Conservation (phyloP, 805 yeast species). For the Ogataea saltuana region DNA sequence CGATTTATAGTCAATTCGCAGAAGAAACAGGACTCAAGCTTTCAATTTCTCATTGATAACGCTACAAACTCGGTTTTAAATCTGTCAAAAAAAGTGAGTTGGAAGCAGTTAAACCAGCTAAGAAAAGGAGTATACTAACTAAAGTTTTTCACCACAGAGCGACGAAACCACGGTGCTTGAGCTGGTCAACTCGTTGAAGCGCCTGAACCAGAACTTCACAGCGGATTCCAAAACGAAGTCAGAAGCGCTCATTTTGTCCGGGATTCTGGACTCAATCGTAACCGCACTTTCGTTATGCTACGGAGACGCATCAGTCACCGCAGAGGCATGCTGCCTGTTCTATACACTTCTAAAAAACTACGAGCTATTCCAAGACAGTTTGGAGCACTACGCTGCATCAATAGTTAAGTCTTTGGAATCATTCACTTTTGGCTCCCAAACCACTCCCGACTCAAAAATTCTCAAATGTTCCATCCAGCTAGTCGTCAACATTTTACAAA, state of each 20-base stretch:
- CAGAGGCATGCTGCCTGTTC: conserved; percentile 15
- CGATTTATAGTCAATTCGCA: conserved; percentile 14
- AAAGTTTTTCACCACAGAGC: conserved; percentile 6
- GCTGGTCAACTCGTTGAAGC: conserved; percentile 14
- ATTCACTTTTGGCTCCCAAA: conserved; percentile 15
- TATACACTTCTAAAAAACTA: conserved; percentile 16
- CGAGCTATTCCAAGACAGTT: conserved; percentile 18
- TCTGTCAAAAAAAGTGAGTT: conserved; percentile 16
- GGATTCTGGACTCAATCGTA: conserved; percentile 14
- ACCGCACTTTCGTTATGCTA: conserved; percentile 7
- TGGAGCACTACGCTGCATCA: conserved; percentile 7
- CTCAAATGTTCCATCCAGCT: conserved; percentile 16
- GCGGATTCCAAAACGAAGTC: conserved; percentile 14
- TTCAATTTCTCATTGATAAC: conserved; percentile 21
- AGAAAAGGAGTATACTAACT: too few relatives aligned
- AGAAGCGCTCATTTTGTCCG: conserved; percentile 16
- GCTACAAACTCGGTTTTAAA: conserved; percentile 9
- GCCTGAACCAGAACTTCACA: conserved; percentile 22
- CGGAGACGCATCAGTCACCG: conserved; percentile 17
- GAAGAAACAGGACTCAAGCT: conserved; percentile 23
- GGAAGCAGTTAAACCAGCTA: neutral
- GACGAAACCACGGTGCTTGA: conserved; percentile 17
- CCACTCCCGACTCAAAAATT: conserved; percentile 15
- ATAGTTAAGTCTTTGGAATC: conserved; percentile 14
- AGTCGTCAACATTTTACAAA: conserved; percentile 14